Percentiles rank a stretch among this genome's conserved stretches.
phyloP scores from a whole-genome alignment of 1,284 basidiomycete genomes.

The Ganoderma boninense region DNA sequence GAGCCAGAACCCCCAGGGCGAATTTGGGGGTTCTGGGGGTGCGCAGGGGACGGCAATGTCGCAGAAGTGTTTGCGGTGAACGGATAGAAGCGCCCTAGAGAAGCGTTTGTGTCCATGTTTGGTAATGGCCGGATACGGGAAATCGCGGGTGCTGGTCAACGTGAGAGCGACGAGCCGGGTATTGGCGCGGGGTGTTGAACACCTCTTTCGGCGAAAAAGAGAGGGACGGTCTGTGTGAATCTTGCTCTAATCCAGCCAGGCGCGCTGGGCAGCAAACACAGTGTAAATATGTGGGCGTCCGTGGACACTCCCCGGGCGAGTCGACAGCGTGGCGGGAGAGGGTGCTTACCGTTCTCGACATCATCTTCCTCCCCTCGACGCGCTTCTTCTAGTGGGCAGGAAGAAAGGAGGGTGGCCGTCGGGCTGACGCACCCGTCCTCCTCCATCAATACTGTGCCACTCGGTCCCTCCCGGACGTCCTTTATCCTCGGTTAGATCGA shows the following conservation, averaged over 20 bases:
- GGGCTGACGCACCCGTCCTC: neutral
- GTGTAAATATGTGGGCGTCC: conserved; percentile 29
- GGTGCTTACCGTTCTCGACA: conserved; percentile 13
- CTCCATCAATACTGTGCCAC: conserved; percentile 27
- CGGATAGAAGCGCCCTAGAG: conserved; percentile 35
- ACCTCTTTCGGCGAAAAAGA: conserved; percentile 19
- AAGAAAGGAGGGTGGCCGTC: conserved; percentile 18
- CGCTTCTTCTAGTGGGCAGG: conserved; percentile 13
- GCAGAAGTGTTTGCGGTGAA: conserved; percentile 30
- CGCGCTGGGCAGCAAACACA: conserved; percentile 4
- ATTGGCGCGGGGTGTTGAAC: conserved; percentile 18
- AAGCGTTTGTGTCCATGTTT: conserved; percentile 37
- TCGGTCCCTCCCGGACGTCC: conserved; percentile 22
- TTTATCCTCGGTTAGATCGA: conserved; percentile 23
- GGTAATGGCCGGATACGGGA: conserved; percentile 37
- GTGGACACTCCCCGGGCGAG: conserved; percentile 17
- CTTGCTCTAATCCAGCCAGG: neutral
- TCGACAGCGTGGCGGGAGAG: conserved; percentile 4
- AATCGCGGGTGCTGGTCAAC: conserved; percentile 34
- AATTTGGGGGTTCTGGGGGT: conserved; percentile 23
- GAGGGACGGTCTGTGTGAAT: conserved; percentile 29
- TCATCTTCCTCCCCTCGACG: conserved; percentile 5
- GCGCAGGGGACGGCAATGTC: conserved; percentile 29
- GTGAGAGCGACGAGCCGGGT: conserved; percentile 31
- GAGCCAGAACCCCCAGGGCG: conserved; percentile 31